Evolutionary conservation across 2,329 filamentous ascomycete species (phyloP).

Genomic region (Alternaria novae-zelandiae): DNA sequence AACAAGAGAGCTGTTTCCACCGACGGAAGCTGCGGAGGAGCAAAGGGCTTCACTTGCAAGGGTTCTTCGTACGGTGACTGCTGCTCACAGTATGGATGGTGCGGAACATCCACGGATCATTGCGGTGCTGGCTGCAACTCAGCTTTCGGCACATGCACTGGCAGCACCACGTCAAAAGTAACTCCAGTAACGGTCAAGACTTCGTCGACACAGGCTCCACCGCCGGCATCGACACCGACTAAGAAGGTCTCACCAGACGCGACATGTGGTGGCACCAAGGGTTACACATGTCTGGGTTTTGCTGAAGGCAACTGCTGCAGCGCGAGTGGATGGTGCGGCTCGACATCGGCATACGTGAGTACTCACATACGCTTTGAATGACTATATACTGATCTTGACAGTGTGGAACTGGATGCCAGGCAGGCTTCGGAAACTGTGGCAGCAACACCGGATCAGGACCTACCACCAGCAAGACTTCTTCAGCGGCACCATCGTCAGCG

Average conservation of each 20-base stretch:
- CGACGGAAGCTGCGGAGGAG: constrained; percentile 52
- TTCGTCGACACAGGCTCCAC: constrained; percentile 19
- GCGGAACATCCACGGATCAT: constrained; percentile 38
- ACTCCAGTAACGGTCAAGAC: not conserved
- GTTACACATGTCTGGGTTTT: constrained; percentile 29
- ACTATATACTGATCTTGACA: constrained; percentile 16
- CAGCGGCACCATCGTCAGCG: constrained; percentile 15
- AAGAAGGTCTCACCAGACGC: constrained; percentile 41
- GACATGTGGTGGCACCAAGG: constrained; percentile 36
- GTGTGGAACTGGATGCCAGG: constrained; percentile 43
- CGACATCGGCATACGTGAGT: constrained; percentile 30
- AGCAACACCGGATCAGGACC: constrained; percentile 19
- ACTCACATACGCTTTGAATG: constrained; percentile 6
- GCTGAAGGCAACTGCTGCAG: constrained; percentile 49
- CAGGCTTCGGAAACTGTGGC: constrained; percentile 39
- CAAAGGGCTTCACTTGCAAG: constrained; percentile 50
- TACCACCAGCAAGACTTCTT: constrained; percentile 20
- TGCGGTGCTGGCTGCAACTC: constrained; percentile 25
- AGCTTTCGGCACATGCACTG: constrained; percentile 38
- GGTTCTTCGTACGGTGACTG: constrained; percentile 54
- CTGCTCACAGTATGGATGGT: constrained; percentile 53
- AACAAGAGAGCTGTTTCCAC: constrained; percentile 43
- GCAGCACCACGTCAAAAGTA: constrained; percentile 8
- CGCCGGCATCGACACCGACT: constrained; percentile 27
- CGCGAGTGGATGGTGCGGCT: constrained; percentile 50